Conservation (phyloP, 495 filamentous ascomycete species). For the Aspergillus mulundensis region DNA sequence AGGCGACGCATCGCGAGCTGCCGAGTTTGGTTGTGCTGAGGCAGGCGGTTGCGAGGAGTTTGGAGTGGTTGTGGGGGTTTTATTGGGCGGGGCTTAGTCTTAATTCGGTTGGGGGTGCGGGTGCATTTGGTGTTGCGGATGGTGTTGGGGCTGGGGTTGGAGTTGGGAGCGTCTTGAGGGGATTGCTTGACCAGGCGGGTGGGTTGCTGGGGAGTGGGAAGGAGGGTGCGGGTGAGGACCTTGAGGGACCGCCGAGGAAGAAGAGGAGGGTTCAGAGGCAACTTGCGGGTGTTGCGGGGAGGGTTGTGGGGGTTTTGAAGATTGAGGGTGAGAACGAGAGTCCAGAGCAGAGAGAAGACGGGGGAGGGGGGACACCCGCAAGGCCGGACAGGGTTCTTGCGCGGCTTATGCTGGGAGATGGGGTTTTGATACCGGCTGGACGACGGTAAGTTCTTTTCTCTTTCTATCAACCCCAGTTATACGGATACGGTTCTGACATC, state of each 20-base stretch:
- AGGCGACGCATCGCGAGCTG: conserved; percentile 83
- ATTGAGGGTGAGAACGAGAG: no score
- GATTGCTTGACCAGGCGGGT: conserved; percentile 22
- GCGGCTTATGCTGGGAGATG: conserved; percentile 27
- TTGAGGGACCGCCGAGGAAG: conserved; percentile 19
- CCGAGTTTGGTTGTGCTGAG: conserved; percentile 69
- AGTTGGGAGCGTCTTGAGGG: conserved; percentile 12
- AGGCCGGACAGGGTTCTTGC: conserved; percentile 16
- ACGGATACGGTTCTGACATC: not conserved
- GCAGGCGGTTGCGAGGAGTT: conserved; percentile 57
- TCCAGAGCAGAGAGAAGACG: conserved; percentile 13
- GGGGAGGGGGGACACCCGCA: not conserved
- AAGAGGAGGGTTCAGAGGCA: conserved; percentile 30
- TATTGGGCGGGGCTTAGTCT: conserved; percentile 59
- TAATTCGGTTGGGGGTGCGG: no score
- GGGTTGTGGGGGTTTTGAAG: conserved; percentile 30
- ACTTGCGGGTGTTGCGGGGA: conserved; percentile 21
- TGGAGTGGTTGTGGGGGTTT: conserved; percentile 83
- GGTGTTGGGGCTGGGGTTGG: not conserved
- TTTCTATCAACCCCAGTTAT: no score
- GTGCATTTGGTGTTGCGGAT: not conserved
- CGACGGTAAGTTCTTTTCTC: conserved; percentile 26
- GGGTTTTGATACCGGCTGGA: conserved; percentile 24
- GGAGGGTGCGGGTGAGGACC: conserved; percentile 3
- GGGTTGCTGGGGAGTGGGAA: conserved; percentile 9